Conservation (phyloP, 371 early-diverging fungal genomes). For the Gilbertella persicaria region DNA sequence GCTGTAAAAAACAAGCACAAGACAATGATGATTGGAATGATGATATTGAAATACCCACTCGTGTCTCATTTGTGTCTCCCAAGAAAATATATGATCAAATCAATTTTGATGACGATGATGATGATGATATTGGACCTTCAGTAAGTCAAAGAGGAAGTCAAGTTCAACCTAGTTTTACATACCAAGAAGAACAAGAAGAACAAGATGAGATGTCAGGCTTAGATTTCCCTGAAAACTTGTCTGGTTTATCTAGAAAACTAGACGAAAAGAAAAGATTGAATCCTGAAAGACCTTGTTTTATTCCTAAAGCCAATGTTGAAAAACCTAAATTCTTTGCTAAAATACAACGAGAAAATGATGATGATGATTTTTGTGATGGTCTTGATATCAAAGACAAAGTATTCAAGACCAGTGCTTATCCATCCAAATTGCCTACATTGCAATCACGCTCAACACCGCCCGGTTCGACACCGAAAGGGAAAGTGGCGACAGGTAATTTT, state of each 20-base stretch:
- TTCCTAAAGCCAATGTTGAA: background rate
- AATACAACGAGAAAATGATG: slow-evolving; percentile 23
- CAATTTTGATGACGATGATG: background rate
- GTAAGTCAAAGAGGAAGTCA: slow-evolving; percentile 7
- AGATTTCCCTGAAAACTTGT: slow-evolving; percentile 31
- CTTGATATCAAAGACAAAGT: slow-evolving; percentile 20
- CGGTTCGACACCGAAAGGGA: background rate
- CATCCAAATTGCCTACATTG: background rate
- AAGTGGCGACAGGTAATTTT: background rate
- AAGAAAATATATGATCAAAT: background rate
- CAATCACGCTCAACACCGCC: background rate
- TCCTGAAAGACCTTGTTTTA: background rate
- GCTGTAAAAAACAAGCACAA: slow-evolving; percentile 4
- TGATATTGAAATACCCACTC: slow-evolving; percentile 19
- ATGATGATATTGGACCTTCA: slow-evolving; percentile 8
- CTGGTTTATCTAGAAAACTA: background rate
- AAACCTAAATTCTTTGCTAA: background rate
- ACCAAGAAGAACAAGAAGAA: background rate
- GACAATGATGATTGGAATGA: slow-evolving; percentile 36
- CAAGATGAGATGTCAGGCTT: slow-evolving; percentile 29
- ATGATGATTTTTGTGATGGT: slow-evolving; percentile 37
- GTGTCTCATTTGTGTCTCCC: background rate
- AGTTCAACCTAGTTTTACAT: background rate
- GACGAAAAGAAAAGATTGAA: slow-evolving; percentile 7
- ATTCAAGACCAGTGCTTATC: background rate